Evolutionary conservation across 2,329 filamentous ascomycete species (phyloP).

Genomic region (Fusarium verrucosum): DNA sequence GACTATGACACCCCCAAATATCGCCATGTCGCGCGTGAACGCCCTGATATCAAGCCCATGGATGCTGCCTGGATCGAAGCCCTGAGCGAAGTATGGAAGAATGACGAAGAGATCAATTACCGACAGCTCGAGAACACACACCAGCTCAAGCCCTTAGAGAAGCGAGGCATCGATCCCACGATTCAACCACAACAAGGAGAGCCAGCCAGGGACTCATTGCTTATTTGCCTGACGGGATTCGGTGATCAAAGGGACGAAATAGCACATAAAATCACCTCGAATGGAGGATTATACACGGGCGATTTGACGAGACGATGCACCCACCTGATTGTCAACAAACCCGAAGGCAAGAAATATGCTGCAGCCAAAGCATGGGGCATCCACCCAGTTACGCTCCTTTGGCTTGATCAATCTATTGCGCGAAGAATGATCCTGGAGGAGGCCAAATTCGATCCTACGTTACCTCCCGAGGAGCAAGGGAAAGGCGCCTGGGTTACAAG

Average conservation of each 20-base stretch:
- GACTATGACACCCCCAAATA: slow-evolving; percentile 93
- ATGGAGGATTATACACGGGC: slow-evolving; percentile 86
- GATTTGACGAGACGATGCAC: slow-evolving; percentile 88
- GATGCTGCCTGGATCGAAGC: slow-evolving; percentile 85
- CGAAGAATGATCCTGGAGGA: slow-evolving; percentile 94
- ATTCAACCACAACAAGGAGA: slow-evolving; percentile 32
- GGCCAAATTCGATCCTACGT: slow-evolving; percentile 78
- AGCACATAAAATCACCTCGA: slow-evolving; percentile 69
- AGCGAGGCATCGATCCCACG: slow-evolving; percentile 55
- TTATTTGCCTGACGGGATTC: slow-evolving; percentile 67
- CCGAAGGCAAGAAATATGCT: slow-evolving; percentile 88
- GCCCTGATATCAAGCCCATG: slow-evolving; percentile 86
- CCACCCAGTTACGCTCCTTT: slow-evolving; percentile 80
- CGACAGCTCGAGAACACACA: slow-evolving; percentile 72
- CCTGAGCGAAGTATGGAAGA: slow-evolving; percentile 81
- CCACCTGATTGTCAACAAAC: slow-evolving; percentile 82
- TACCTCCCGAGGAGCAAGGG: slow-evolving; percentile 77
- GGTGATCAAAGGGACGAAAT: slow-evolving; percentile 74
- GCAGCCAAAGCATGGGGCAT: slow-evolving; percentile 87
- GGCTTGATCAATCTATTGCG: slow-evolving; percentile 84
- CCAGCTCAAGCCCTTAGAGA: slow-evolving; percentile 70
- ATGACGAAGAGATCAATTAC: slow-evolving; percentile 81
- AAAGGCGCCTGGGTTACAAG: slow-evolving; percentile 75
- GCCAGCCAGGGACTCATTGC: slow-evolving; percentile 53
- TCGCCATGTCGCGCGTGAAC: slow-evolving; percentile 89